Percentiles rank a stretch among this genome's conserved stretches.
These are phyloP conservation scores for Ophiocordyceps camponoti-leonardi DNA, from an alignment of 2,329 filamentous ascomycete species.

Conservation along the genomic window DNA sequence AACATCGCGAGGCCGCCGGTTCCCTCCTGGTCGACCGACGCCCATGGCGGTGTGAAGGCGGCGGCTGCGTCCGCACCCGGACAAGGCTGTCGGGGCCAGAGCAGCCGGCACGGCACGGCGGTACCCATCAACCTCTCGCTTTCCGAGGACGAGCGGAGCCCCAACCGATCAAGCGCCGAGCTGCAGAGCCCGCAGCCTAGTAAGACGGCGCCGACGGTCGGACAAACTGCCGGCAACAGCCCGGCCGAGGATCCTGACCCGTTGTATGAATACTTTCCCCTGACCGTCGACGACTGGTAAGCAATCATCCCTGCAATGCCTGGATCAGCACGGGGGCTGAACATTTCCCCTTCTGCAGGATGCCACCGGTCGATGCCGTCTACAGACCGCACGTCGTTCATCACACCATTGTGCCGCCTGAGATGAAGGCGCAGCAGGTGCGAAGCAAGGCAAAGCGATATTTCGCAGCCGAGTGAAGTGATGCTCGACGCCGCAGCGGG, in stretches of 20 bases:
- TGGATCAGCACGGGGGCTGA: not conserved
- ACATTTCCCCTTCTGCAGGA: slow-evolving; percentile 24
- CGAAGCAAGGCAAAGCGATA: slow-evolving; percentile 54
- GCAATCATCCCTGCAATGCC: not conserved
- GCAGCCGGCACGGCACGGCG: slow-evolving; percentile 11
- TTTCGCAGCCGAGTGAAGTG: slow-evolving; percentile 49
- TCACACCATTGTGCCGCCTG: slow-evolving; percentile 56
- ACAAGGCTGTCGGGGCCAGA: slow-evolving; percentile 7
- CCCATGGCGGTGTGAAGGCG: slow-evolving; percentile 8
- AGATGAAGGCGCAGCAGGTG: slow-evolving; percentile 51
- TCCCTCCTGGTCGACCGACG: slow-evolving; percentile 28
- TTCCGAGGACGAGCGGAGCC: slow-evolving; percentile 43
- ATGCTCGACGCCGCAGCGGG: slow-evolving; percentile 3
- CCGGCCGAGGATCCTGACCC: slow-evolving; percentile 64
- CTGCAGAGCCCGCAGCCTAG: slow-evolving; percentile 31
- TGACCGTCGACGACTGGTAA: slow-evolving; percentile 75
- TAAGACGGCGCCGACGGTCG: slow-evolving; percentile 18
- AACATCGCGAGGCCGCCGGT: slow-evolving; percentile 33
- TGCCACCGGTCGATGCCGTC: slow-evolving; percentile 76
- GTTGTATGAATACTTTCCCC: slow-evolving; percentile 86
- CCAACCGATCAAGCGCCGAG: slow-evolving; percentile 31
- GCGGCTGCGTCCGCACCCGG: slow-evolving; percentile 2
- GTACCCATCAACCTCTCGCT: slow-evolving; percentile 35
- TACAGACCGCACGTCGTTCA: slow-evolving; percentile 89
- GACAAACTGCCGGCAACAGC: slow-evolving; percentile 32